Base-by-base conservation (phyloP, 495 filamentous ascomycete species). In the Lasiosphaeriaceae sp. region DNA sequence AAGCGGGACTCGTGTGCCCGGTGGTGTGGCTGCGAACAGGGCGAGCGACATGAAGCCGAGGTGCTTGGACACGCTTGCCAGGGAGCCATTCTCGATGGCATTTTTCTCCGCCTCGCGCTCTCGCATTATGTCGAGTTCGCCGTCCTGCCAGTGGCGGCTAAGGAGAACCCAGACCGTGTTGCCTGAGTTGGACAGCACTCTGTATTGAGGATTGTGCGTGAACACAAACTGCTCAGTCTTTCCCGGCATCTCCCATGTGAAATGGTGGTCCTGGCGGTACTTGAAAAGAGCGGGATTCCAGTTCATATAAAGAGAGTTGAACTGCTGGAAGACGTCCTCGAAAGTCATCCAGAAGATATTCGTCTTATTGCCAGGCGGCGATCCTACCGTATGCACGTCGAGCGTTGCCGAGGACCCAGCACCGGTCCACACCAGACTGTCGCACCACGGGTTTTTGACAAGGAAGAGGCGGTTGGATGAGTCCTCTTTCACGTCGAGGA, bases 371-470 rank as follows among this genome's bases (percentile, higher is more conserved):
- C 69, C 58, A 17, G 60, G 52, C 0, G 55, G 50, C 17, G 63
- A 57, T 5, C 58, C 64, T 12, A 47, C 54, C 3, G 60, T 64
- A 56, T 62, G 54, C 14, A 52, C 55, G 19, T 53, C 61, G 46
- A 66, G 56, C 3, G 57, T 70, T 0, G 68, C 68, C 7, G 70
- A 59, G 11, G 64, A 67, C 16, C 69, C 65, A 11, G 62, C 61
- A 3, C 70, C 68, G 14, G 62, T 85, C 87, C 87, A 92, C 3
- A 82, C 77, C 23, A 83, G 79, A 34, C 88, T 89, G 51, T 93
- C 86, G 50, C 87, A 87, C 95, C 95, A 97, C 8, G 95, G 95
- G 66, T 99, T 97, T 66, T 99, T 97, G 59, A 99, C 78, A 1
- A 97, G 79, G 26, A 97, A 74, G 37, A 85, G 77, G 21, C 84